Evolutionary conservation across 768 basidiomycete genomes (phyloP).

Genomic region (Agrocybe pediades): DNA sequence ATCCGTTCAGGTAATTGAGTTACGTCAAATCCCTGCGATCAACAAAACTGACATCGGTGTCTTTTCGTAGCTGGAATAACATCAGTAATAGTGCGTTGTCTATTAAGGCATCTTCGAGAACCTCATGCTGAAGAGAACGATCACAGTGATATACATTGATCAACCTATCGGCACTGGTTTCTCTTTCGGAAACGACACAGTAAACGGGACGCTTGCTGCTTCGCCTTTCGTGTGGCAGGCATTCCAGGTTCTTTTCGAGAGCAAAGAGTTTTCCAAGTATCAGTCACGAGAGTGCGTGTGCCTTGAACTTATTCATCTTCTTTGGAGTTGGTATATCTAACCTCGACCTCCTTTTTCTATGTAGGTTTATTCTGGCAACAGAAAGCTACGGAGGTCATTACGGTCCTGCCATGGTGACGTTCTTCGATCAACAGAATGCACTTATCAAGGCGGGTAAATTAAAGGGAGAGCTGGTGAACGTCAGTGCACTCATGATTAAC

Average conservation of each 20-base stretch:
- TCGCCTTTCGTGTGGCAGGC: slow-evolving; percentile 64
- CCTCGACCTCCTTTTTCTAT: background rate
- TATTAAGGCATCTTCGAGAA: background rate
- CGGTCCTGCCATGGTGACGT: slow-evolving; percentile 64
- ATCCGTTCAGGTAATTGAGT: slow-evolving; percentile 69
- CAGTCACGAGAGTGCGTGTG: slow-evolving; percentile 55
- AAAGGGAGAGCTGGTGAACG: slow-evolving; percentile 49
- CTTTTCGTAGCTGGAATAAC: slow-evolving; percentile 59
- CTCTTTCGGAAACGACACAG: slow-evolving; percentile 56
- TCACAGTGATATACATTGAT: slow-evolving; percentile 69
- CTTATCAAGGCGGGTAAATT: slow-evolving; percentile 46
- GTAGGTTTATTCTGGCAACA: slow-evolving; percentile 62
- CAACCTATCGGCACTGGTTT: slow-evolving; percentile 71
- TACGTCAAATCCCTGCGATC: no score
- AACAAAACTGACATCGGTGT: no score
- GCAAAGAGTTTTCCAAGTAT: slow-evolving; percentile 50
- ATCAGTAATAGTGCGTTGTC: slow-evolving; percentile 57
- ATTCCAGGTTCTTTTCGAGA: slow-evolving; percentile 66
- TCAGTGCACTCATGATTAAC: slow-evolving; percentile 67
- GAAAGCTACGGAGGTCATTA: slow-evolving; percentile 75
- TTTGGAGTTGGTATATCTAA: background rate
- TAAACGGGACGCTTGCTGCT: slow-evolving; percentile 58
- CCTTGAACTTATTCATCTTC: slow-evolving; percentile 15
- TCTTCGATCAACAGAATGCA: slow-evolving; percentile 63
- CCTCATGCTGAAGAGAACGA: background rate